phyloP scores from a whole-genome alignment of 768 basidiomycete species.

The Steccherinum ochraceum region DNA sequence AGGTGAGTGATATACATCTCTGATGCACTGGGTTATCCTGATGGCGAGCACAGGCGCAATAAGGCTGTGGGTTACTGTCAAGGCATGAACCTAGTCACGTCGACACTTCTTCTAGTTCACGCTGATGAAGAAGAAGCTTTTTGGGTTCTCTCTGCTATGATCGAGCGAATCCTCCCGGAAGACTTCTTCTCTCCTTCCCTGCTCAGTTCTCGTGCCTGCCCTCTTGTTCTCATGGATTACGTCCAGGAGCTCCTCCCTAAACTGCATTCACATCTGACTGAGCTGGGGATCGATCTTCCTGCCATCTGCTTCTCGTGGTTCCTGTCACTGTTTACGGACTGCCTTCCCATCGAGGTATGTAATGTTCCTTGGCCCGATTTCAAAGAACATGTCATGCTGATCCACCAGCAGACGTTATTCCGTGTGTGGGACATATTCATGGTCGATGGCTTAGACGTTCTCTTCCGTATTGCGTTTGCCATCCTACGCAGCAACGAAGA shows the following conservation, averaged over 20 bases:
- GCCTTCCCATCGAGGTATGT: constrained; percentile 86
- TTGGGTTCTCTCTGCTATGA: constrained; percentile 86
- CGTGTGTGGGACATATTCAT: constrained; percentile 96
- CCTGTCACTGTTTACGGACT: constrained; percentile 92
- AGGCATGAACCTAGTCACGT: constrained; percentile 94
- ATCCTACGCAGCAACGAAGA: constrained; percentile 80
- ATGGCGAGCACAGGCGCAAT: constrained; percentile 60
- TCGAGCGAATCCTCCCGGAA: constrained; percentile 83
- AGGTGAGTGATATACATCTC: constrained; percentile 46
- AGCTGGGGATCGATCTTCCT: constrained; percentile 82
- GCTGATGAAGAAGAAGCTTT: constrained; percentile 97
- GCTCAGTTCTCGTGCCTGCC: constrained; percentile 90
- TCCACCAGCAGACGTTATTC: constrained; percentile 67
- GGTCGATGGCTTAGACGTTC: constrained; percentile 85
- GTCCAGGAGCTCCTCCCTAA: constrained; percentile 74
- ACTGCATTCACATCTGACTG: constrained; percentile 66
- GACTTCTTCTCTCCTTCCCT: constrained; percentile 93
- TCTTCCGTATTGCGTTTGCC: constrained; percentile 85
- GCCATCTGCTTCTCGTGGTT: constrained; percentile 99
- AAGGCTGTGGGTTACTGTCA: constrained; percentile 91
- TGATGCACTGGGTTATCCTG: background rate
- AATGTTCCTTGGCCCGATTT: background rate
- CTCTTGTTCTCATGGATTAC: constrained; percentile 83
- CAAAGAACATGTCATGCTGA: background rate
- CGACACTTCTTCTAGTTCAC: constrained; percentile 87